phyloP scores from a whole-genome alignment of 208 protist species.

The Sergeia podlipaevii region DNA sequence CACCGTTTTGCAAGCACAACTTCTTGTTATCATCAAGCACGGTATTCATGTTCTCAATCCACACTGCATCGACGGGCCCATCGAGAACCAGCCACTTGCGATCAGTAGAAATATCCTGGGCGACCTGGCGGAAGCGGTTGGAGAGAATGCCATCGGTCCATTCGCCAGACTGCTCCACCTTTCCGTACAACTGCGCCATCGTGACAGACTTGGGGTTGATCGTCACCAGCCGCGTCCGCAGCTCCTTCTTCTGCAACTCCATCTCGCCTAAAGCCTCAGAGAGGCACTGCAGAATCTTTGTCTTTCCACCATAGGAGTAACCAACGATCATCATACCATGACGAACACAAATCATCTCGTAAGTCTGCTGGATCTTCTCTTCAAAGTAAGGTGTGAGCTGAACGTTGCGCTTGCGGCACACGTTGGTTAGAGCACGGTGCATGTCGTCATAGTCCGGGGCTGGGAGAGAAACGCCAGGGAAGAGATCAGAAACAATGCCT shows the following conservation, averaged over 20 bases:
- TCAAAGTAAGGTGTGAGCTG: constrained; percentile 91
- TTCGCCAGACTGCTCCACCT: constrained; percentile 94
- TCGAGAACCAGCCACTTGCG: constrained; percentile 96
- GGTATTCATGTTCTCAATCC: constrained; percentile 99
- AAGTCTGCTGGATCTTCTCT: constrained; percentile 89
- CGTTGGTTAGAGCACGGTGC: constrained; percentile 59
- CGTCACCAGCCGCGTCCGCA: constrained; percentile 78
- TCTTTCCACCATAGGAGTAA: constrained; percentile 92
- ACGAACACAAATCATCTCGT: constrained; percentile 97
- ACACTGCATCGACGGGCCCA: constrained; percentile 98
- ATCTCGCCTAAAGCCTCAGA: constrained; percentile 80
- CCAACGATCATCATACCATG: constrained; percentile 99
- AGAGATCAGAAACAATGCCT: constrained; percentile 95
- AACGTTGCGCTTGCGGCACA: constrained; percentile 66
- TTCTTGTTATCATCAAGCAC: constrained; percentile 99
- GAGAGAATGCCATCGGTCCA: constrained; percentile 98
- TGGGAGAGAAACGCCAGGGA: constrained; percentile 88
- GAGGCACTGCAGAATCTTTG: constrained; percentile 84
- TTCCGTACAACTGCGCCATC: constrained; percentile 95
- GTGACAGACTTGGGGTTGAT: constrained; percentile 97
- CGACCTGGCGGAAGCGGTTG: constrained; percentile 88
- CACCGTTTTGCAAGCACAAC: constrained; percentile 96
- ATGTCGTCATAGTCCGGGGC: constrained; percentile 88
- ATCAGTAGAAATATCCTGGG: constrained; percentile 77
- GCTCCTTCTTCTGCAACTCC: constrained; percentile 57